phyloP scores from a whole-genome alignment of 331 rosid genomes.

The Prunus yedoensis region DNA sequence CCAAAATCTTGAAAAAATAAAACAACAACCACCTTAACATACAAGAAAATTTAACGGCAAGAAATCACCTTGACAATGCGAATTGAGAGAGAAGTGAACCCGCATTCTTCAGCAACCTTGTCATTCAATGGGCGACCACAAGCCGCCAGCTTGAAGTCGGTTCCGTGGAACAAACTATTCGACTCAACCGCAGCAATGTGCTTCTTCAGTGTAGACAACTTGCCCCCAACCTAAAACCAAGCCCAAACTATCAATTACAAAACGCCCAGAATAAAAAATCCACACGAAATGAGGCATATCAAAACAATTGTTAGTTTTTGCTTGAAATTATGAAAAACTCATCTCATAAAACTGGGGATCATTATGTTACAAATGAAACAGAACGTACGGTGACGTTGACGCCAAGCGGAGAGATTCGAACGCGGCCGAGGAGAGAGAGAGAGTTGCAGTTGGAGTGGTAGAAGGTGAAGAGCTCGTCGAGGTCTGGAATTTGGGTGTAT shows the following conservation, averaged over 20 bases:
- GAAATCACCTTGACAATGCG: conserved; percentile 66
- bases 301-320: neutral
- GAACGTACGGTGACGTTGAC: conserved; percentile 77
- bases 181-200: conserved; percentile 63
- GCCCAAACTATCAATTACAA: neutral
- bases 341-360: neutral
- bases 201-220: conserved; percentile 49
- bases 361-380: neutral
- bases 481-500: conserved; percentile 57
- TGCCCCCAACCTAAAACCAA: conserved; percentile 71
- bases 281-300: neutral
- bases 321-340: neutral
- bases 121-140: conserved; percentile 60
- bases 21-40: neutral
- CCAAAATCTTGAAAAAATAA: neutral
- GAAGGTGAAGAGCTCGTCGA: conserved; percentile 55
- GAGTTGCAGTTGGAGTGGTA: conserved; percentile 70
- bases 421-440: conserved; percentile 79
- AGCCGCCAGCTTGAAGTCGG: conserved; percentile 87
- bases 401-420: conserved; percentile 80
- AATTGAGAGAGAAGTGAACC: conserved; percentile 83
- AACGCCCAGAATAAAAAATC: neutral
- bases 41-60: neutral
- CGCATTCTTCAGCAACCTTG: conserved; percentile 70
- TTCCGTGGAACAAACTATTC: conserved; percentile 47